A percentile compares a stretch with the other conserved stretches of the same genome.
phyloP scores from a whole-genome alignment of 192 early-diverging fungal species.

The Mortierella hygrophila region DNA sequence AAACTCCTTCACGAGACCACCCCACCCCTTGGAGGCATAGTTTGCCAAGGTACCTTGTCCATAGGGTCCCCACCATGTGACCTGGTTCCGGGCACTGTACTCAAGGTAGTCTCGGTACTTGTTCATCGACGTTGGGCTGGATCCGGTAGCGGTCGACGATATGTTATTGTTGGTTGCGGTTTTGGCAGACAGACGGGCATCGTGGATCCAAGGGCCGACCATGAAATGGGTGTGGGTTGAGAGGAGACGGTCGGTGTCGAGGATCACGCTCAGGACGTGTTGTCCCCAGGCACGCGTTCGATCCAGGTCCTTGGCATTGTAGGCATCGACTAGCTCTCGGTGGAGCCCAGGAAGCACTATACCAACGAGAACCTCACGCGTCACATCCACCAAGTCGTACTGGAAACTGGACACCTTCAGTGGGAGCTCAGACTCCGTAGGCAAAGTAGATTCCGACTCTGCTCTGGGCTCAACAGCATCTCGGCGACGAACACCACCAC shows the following conservation, averaged over 20 bases:
- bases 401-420: slow-evolving; percentile 40
- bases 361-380: slow-evolving; percentile 29
- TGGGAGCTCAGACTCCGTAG: slow-evolving; percentile 14
- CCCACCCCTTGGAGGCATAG: slow-evolving; percentile 51
- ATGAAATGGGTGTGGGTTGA: slow-evolving; percentile 47
- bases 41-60: slow-evolving; percentile 22
- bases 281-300: slow-evolving; percentile 9
- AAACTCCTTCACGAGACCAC: slow-evolving; percentile 31
- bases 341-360: slow-evolving; percentile 40
- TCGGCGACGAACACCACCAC: too few species aligned
- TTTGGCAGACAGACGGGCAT: slow-evolving; percentile 20
- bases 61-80: slow-evolving; percentile 49
- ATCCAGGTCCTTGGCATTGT: slow-evolving; percentile 15
- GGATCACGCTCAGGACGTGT: slow-evolving; percentile 1
- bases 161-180: not conserved
- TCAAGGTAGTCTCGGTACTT: slow-evolving; percentile 38
- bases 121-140: not conserved
- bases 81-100: slow-evolving; percentile 32
- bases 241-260: slow-evolving; percentile 27
- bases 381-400: slow-evolving; percentile 54
- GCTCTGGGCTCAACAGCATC: not conserved
- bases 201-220: slow-evolving; percentile 42
- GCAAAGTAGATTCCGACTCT: not conserved
- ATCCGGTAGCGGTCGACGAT: not conserved
- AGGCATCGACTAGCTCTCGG: slow-evolving; percentile 31